Evolutionary conservation across 768 basidiomycete species (phyloP).

Genomic region (Leccinum longicurvipes): DNA sequence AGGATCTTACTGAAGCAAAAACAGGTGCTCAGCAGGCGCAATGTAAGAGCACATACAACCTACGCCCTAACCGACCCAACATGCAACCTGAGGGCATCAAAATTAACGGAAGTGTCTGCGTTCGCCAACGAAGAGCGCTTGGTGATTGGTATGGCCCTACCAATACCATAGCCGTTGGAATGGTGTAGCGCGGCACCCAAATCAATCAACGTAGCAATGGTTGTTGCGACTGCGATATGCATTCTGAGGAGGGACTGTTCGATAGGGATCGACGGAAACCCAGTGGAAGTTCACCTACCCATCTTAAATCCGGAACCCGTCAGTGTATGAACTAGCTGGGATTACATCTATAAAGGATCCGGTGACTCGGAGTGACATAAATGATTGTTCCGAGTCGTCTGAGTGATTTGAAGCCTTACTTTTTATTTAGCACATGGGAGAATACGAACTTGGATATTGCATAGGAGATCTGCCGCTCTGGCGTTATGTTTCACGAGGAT

Average conservation of each 20-base stretch:
- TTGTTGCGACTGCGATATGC: not conserved
- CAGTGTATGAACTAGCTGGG: not conserved
- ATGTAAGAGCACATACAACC: not conserved
- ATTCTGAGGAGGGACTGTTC: not conserved
- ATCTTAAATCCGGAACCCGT: not conserved
- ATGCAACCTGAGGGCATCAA: not conserved
- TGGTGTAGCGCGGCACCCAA: not conserved
- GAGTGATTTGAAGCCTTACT: too few relatives aligned
- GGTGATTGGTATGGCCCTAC: not conserved
- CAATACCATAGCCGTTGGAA: not conserved
- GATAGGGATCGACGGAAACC: not conserved
- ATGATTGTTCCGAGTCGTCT: too few relatives aligned
- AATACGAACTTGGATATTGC: too few relatives aligned
- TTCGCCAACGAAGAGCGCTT: not conserved
- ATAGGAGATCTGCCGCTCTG: too few relatives aligned
- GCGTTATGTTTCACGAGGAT: too few relatives aligned
- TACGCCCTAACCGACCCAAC: not conserved
- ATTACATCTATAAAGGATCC: too few relatives aligned
- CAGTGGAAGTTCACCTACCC: not conserved
- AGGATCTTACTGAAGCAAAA: not conserved
- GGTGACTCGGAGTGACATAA: too few relatives aligned
- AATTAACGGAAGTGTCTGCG: not conserved
- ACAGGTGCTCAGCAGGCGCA: not conserved
- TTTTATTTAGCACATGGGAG: too few relatives aligned
- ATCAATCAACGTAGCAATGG: not conserved